Conservation (phyloP, 2,329 filamentous ascomycete species). For the Hymenoscyphus repandus region DNA sequence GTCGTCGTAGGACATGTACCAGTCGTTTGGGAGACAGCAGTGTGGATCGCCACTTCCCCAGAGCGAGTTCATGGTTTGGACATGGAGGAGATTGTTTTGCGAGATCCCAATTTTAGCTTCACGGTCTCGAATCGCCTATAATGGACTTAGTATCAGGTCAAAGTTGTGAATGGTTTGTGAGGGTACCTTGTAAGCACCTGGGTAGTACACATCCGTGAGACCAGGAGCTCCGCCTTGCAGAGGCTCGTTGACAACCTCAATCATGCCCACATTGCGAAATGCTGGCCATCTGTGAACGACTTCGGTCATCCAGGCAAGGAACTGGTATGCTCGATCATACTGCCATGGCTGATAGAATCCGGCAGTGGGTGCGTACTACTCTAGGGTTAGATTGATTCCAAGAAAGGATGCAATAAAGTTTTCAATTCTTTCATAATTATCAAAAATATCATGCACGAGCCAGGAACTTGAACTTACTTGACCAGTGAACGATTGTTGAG, state of each 20-base stretch:
- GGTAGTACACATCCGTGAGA: conserved; percentile 43
- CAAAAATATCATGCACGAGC: too few relatives aligned
- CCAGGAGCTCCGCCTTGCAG: conserved; percentile 31
- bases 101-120: conserved; percentile 42
- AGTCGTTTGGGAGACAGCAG: conserved; percentile 23
- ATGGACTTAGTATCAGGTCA: not conserved
- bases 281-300: conserved; percentile 41
- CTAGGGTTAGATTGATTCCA: not conserved
- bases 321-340: conserved; percentile 47
- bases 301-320: conserved; percentile 51
- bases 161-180: not conserved
- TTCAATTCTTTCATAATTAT: too few relatives aligned
- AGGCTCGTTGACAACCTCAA: conserved; percentile 56
- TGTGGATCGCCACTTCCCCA: conserved; percentile 49
- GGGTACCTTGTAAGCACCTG: conserved; percentile 37
- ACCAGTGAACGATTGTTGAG: conserved; percentile 39
- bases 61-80: conserved; percentile 46
- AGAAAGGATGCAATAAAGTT: not conserved
- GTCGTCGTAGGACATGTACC: conserved; percentile 49
- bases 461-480: conserved; percentile 17
- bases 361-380: conserved; percentile 22
- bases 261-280: conserved; percentile 52
- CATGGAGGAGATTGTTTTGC: conserved; percentile 42
- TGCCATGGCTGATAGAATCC: conserved; percentile 53
- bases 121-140: conserved; percentile 42